Evolutionary conservation across 2,329 filamentous ascomycete genomes (phyloP).

Genomic region (Fusarium tjaetaba): DNA sequence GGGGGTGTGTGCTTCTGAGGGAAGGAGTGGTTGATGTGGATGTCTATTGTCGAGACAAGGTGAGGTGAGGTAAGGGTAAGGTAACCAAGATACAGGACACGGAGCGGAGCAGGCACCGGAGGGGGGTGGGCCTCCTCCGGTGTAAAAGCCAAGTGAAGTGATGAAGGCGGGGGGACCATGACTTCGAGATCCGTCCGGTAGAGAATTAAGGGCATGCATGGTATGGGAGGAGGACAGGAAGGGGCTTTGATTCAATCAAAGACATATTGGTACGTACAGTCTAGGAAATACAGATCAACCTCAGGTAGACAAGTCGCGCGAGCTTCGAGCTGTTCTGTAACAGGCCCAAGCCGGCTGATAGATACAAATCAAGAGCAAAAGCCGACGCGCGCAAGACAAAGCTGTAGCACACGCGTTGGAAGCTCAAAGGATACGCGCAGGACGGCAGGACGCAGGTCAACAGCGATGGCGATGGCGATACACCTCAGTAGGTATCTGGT

Average conservation of each 20-base stretch:
- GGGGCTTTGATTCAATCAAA: slow-evolving; percentile 12
- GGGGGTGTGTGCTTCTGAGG: slow-evolving; percentile 40
- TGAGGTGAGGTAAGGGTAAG: slow-evolving; percentile 21
- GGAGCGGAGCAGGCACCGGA: slow-evolving; percentile 35
- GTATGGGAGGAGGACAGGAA: background rate
- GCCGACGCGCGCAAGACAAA: slow-evolving; percentile 30
- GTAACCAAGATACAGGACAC: slow-evolving; percentile 15
- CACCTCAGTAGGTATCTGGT: background rate
- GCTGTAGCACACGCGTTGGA: slow-evolving; percentile 35
- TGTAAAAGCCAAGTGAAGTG: slow-evolving; percentile 17
- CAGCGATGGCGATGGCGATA: background rate
- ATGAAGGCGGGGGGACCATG: slow-evolving; percentile 14
- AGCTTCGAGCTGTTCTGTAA: slow-evolving; percentile 25
- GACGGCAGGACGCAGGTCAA: slow-evolving; percentile 20
- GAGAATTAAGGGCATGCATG: background rate
- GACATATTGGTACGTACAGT: slow-evolving; percentile 24
- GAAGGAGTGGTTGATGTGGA: slow-evolving; percentile 38
- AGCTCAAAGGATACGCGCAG: slow-evolving; percentile 30
- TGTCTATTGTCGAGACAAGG: slow-evolving; percentile 24
- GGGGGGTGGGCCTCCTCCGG: slow-evolving; percentile 38
- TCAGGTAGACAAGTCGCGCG: slow-evolving; percentile 34
- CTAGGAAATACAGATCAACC: slow-evolving; percentile 22
- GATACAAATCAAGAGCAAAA: slow-evolving; percentile 28
- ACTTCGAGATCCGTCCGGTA: slow-evolving; percentile 24
- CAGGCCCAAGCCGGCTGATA: slow-evolving; percentile 22